Conservation (phyloP, 768 basidiomycete species). For the Leccinum longicurvipes region DNA sequence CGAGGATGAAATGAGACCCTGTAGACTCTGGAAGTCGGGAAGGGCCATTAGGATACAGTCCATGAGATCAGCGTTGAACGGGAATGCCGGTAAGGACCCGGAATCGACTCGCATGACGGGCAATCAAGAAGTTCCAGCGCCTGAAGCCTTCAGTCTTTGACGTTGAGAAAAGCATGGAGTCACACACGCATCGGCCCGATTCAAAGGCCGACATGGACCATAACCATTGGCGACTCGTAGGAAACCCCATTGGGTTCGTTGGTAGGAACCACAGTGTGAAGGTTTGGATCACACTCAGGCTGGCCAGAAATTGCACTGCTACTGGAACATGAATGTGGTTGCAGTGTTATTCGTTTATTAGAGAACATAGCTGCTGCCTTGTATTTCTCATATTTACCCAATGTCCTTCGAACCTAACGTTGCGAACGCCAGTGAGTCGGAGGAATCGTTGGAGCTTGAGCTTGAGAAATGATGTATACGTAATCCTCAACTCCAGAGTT, state of each 20-base stretch:
- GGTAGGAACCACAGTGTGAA: background rate
- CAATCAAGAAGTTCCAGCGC: background rate
- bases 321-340: too few species aligned
- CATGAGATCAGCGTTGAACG: conserved; percentile 29
- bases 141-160: background rate
- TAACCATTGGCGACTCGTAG: background rate
- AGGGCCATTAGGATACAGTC: conserved; percentile 28
- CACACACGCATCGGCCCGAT: background rate
- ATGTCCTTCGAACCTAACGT: too few species aligned
- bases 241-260: background rate
- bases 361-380: too few species aligned
- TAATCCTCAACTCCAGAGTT: too few species aligned
- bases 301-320: too few species aligned
- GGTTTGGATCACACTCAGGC: background rate
- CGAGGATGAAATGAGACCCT: conserved; percentile 24
- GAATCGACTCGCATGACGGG: conserved; percentile 2
- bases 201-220: background rate
- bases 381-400: too few species aligned
- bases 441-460: too few species aligned
- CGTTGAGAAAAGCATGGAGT: background rate
- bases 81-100: background rate
- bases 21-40: conserved; percentile 30
- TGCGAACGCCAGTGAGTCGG: too few species aligned
- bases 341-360: too few species aligned
- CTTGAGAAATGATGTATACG: too few species aligned